These are phyloP conservation scores for Podospora pseudocomata DNA, from an alignment of 495 filamentous ascomycete genomes.

Conservation along the genomic window DNA sequence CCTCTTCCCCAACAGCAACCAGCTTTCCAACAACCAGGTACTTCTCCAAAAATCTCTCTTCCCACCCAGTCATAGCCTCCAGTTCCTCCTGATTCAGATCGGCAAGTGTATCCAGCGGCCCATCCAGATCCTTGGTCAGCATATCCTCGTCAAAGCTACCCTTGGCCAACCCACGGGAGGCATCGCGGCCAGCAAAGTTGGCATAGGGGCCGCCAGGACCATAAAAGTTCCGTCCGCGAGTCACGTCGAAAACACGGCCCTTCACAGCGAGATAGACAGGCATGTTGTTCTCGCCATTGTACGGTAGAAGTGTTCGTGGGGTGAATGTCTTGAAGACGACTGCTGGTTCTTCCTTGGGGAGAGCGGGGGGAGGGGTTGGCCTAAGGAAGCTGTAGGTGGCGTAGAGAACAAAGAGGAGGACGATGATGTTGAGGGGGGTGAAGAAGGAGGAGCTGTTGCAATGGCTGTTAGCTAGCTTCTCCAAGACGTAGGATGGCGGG, in stretches of 20 bases:
- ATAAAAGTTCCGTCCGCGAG: conserved; percentile 82
- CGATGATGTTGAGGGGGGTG: conserved; percentile 75
- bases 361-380: conserved; percentile 50
- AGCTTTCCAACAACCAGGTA: conserved; percentile 92
- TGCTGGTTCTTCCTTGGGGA: conserved; percentile 65
- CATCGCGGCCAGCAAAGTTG: conserved; percentile 93
- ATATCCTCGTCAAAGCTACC: conserved; percentile 95
- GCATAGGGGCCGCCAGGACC: conserved; percentile 89
- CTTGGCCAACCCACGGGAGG: conserved; percentile 82
- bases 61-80: conserved; percentile 83
- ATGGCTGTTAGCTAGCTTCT: conserved; percentile 20
- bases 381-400: conserved; percentile 63
- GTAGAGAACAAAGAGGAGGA: conserved; percentile 65
- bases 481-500: conserved; percentile 12
- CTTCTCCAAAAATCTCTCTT: conserved; percentile 88
- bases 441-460: conserved; percentile 52
- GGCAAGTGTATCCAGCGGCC: conserved; percentile 75
- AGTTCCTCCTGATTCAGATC: conserved; percentile 73
- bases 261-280: conserved; percentile 84
- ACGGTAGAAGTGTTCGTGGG: conserved; percentile 77
- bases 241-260: conserved; percentile 83
- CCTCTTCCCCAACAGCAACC: conserved; percentile 51
- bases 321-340: conserved; percentile 90
- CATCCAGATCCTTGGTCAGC: conserved; percentile 88
- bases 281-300: conserved; percentile 70